Percentiles rank a stretch among this genome's conserved stretches.
Evolutionary conservation across 495 filamentous ascomycete species (phyloP).

Genomic region (Trichoderma parareesei): DNA sequence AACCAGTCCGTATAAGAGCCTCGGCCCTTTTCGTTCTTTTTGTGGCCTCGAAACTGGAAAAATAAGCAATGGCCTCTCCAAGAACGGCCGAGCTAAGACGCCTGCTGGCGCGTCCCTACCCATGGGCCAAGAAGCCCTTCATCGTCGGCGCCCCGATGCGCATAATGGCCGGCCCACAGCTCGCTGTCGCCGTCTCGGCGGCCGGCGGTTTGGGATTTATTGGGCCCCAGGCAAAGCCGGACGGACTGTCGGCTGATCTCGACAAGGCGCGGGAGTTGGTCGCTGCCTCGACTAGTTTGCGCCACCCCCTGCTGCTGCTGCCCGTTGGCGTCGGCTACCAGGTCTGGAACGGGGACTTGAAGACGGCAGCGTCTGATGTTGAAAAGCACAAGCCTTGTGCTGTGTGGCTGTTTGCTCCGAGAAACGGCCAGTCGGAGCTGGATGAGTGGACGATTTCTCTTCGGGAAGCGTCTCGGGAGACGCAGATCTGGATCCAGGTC

Average conservation of each 20-base stretch:
- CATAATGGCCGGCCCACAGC: conserved; percentile 61
- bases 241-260: conserved; percentile 67
- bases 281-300: conserved; percentile 56
- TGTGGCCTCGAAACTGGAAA: background rate
- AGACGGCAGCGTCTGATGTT: conserved; percentile 34
- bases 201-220: conserved; percentile 92
- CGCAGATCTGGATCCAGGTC: conserved; percentile 72
- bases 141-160: conserved; percentile 68
- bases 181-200: conserved; percentile 79
- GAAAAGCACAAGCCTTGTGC: conserved; percentile 49
- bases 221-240: conserved; percentile 81
- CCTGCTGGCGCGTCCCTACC: conserved; percentile 35
- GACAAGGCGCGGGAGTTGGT: conserved; percentile 72
- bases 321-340: conserved; percentile 87
- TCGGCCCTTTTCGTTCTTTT: background rate
- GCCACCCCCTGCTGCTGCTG: conserved; percentile 57
- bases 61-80: background rate
- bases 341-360: conserved; percentile 70
- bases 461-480: conserved; percentile 43
- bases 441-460: conserved; percentile 47
- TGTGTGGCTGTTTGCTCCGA: conserved; percentile 63
- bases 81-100: background rate
- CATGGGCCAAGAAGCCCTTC: conserved; percentile 56
- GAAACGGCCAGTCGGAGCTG: conserved; percentile 35
- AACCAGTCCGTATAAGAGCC: background rate